phyloP scores from a whole-genome alignment of 1,284 basidiomycete genomes.

The Ustilago bromivora region DNA sequence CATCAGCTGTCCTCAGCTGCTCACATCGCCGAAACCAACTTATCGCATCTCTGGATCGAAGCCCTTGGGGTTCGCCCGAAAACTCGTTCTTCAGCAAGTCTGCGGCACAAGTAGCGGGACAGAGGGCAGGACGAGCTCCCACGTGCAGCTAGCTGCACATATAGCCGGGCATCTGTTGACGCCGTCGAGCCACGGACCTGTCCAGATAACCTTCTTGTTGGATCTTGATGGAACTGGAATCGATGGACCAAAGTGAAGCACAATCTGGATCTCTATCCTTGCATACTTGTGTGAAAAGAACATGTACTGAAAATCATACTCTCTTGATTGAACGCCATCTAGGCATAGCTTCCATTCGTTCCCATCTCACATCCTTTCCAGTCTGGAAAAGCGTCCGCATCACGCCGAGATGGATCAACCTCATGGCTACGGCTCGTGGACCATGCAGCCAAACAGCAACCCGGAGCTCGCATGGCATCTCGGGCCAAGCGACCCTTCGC shows the following conservation, averaged over 20 bases:
- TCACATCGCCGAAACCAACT: not conserved
- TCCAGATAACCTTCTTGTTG: not conserved
- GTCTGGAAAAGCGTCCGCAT: not conserved
- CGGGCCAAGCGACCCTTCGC: conserved; percentile 15
- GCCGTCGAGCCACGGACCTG: not conserved
- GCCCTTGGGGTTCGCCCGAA: not conserved
- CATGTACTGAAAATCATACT: not conserved
- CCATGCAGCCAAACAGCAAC: conserved; percentile 19
- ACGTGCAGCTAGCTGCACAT: not conserved
- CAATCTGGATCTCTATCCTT: not conserved
- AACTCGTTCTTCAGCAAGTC: not conserved
- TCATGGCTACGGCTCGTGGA: conserved; percentile 25
- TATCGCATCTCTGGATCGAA: not conserved
- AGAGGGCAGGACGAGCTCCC: not conserved
- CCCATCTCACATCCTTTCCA: not conserved
- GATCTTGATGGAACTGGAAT: not conserved
- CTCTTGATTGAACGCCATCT: not conserved
- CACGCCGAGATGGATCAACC: conserved; percentile 22
- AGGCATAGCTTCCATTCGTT: not conserved
- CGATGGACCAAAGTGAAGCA: not conserved
- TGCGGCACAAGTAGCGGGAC: not conserved
- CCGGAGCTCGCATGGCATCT: conserved; percentile 21
- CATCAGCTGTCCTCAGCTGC: not conserved
- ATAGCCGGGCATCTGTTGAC: not conserved
- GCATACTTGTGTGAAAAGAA: not conserved